Conservation (phyloP, 2,329 filamentous ascomycete species). For the Fusarium albosuccineum region DNA sequence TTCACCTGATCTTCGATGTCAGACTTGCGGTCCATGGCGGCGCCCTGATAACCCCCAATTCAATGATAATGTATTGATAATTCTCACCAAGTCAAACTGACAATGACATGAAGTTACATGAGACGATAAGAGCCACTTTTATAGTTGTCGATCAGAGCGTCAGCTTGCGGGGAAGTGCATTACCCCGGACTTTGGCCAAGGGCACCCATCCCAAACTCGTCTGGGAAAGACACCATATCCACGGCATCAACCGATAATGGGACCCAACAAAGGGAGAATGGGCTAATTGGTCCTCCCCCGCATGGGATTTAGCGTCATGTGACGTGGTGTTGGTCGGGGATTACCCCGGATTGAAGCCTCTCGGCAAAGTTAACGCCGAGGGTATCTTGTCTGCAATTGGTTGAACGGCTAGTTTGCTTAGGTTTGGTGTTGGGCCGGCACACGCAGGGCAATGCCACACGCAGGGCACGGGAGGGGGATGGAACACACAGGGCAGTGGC, state of each 20-base stretch:
- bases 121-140: constrained; percentile 16
- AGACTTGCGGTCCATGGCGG: constrained; percentile 13
- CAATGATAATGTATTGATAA: background rate
- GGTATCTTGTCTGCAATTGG: background rate
- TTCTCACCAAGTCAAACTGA: background rate
- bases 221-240: constrained; percentile 2
- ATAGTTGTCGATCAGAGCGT: constrained; percentile 9
- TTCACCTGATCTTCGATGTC: constrained; percentile 44
- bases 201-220: background rate
- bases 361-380: background rate
- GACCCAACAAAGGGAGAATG: background rate
- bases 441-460: constrained; percentile 20
- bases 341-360: background rate
- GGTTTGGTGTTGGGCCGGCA: background rate
- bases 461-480: constrained; percentile 5
- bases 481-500: constrained; percentile 8
- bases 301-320: constrained; percentile 9
- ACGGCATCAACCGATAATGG: background rate
- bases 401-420: background rate
- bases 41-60: background rate
- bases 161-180: constrained; percentile 15
- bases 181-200: constrained; percentile 2
- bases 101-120: background rate
- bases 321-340: background rate
- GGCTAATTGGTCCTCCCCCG: background rate